These are phyloP conservation scores for Trametes sp. DNA, from an alignment of 1,284 basidiomycete genomes.

Conservation along the genomic window DNA sequence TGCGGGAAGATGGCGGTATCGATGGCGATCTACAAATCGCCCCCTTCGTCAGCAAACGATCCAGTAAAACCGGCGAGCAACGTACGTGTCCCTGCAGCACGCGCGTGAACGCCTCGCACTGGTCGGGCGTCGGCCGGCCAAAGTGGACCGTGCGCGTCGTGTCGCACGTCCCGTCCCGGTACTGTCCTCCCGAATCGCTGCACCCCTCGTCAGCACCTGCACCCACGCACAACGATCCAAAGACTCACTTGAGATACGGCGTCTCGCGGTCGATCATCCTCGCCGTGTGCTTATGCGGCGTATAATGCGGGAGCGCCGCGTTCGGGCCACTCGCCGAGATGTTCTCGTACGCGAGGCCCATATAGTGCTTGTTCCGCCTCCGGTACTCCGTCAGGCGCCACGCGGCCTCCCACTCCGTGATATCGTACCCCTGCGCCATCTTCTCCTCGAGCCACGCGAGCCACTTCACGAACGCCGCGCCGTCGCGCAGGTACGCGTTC, in stretches of 20 bases:
- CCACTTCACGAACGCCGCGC: constrained; percentile 81
- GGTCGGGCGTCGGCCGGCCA: constrained; percentile 80
- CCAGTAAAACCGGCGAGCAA: constrained; percentile 33
- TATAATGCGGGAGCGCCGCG: constrained; percentile 94
- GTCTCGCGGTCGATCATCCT: constrained; percentile 77
- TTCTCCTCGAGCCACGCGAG: constrained; percentile 91
- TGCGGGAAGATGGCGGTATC: constrained; percentile 89
- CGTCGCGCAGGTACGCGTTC: constrained; percentile 90
- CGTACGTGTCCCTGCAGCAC: constrained; percentile 95
- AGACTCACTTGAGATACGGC: constrained; percentile 88
- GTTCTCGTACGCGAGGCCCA: constrained; percentile 93
- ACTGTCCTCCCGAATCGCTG: constrained; percentile 91
- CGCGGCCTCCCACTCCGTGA: constrained; percentile 93
- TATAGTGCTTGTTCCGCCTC: constrained; percentile 76
- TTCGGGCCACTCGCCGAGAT: constrained; percentile 93
- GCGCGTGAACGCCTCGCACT: constrained; percentile 91
- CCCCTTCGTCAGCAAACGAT: constrained; percentile 19
- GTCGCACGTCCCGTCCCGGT: constrained; percentile 91
- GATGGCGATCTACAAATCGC: constrained; percentile 83
- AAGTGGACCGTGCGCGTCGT: constrained; percentile 93
- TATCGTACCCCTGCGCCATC: constrained; percentile 76
- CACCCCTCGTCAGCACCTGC: constrained; percentile 20
- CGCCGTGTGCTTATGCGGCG: constrained; percentile 77
- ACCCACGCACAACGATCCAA: constrained; percentile 6
- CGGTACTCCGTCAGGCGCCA: constrained; percentile 85